Evolutionary conservation across 495 filamentous ascomycete species (phyloP), one percentile per base, ranked within the genome.

Genomic region (Haplographium delicatum): DNA sequence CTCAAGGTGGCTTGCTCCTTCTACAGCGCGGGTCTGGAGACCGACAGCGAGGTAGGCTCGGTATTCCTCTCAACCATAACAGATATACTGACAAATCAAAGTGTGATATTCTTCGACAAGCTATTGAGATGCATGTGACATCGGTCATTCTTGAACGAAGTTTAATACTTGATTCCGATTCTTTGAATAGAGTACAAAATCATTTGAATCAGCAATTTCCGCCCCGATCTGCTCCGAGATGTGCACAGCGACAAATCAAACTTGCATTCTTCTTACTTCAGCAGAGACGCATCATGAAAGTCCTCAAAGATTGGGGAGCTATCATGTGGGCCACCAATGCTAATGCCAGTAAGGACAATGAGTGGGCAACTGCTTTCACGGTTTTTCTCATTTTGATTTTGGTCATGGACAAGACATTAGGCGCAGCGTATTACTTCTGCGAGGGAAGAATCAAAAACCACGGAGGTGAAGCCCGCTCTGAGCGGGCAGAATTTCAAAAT

Each of bases 201-300:
- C 52, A 58, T 25, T 41, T 62, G 1, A n/a, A 49, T 1, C 22
- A 58, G 23, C 7, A 41, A 28, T 62, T 33, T 35, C 59, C 59
- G 1, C 26, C 35, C 7, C 15, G 44, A 42, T 40, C 59, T 0
- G 54, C 53, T 7, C 37, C 59, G 5, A 30, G 51, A 13, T 58
- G 59, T 28, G 59, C 46, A 25, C 54, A 58, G 41, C 37, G 59
- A 27, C 59, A 62, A 26, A 58, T 62, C 46, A 62, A 62, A 27
- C 42, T 58, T 13, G 51, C 54, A 16, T 58, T 62, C 26, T 58
- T 58, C 33, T 3, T 45, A 6, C 23, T 47, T 20, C 59, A 62
- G 33, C 42, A 49, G 24, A 38, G 47, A 23, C 54, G 59, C 5
- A 58, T 58, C 30, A n/a, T 50, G 23, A 15, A 40, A 5, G 52